Evolutionary conservation across 1,284 basidiomycete species (phyloP).

Genomic region (Apiotrichum montevideense): DNA sequence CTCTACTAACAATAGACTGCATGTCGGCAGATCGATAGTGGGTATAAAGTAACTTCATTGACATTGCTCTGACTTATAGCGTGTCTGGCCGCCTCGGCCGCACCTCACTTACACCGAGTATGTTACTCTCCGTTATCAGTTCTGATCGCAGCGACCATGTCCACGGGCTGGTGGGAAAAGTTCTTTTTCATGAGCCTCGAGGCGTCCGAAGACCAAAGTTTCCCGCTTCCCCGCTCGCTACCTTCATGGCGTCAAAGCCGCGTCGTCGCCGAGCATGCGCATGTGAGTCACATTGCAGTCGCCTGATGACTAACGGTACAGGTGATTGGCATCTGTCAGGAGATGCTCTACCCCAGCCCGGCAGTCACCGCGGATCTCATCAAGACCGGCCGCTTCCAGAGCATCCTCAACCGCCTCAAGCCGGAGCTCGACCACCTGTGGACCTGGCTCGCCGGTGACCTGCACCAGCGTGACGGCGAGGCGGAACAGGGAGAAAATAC

Average conservation of each 20-base stretch:
- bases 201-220: neutral
- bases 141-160: constrained; percentile 4
- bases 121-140: neutral
- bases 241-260: constrained; percentile 11
- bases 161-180: constrained; percentile 16
- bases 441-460: constrained; percentile 8
- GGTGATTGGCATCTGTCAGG: constrained; percentile 1
- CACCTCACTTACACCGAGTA: constrained; percentile 12
- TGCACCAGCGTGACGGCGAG: neutral
- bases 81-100: constrained; percentile 16
- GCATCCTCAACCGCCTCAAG: constrained; percentile 17
- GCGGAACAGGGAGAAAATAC: too few relatives aligned
- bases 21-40: constrained; percentile 19
- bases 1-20: constrained; percentile 12
- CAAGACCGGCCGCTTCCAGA: constrained; percentile 17
- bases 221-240: neutral
- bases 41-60: neutral
- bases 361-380: constrained; percentile 16
- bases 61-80: constrained; percentile 1
- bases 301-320: neutral
- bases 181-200: constrained; percentile 4
- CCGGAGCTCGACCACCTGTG: constrained; percentile 17
- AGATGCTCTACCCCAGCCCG: constrained; percentile 10
- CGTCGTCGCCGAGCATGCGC: constrained; percentile 13
- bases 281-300: constrained; percentile 9